These are phyloP conservation scores for Lophiostoma macrostomum DNA, from an alignment of 495 filamentous ascomycete genomes.

Conservation along the genomic window DNA sequence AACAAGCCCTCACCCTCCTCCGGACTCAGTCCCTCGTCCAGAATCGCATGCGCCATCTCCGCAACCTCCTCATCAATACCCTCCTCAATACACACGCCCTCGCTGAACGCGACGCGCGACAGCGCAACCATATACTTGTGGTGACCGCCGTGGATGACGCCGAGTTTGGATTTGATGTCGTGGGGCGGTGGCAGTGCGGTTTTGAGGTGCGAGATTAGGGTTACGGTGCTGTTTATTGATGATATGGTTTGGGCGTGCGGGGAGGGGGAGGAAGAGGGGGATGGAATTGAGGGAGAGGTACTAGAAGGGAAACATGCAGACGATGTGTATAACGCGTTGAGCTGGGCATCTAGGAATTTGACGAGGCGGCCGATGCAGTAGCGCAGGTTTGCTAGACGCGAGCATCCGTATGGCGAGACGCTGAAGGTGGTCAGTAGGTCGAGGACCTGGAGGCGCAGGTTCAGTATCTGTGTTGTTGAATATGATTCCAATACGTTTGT, in stretches of 20 bases:
- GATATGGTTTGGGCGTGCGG: conserved; percentile 37
- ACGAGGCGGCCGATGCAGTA: conserved; percentile 58
- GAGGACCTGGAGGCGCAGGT: conserved; percentile 57
- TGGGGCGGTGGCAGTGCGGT: conserved; percentile 47
- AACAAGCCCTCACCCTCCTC: conserved; percentile 68
- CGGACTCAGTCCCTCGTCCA: conserved; percentile 64
- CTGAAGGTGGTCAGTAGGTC: conserved; percentile 53
- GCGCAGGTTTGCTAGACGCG: conserved; percentile 53
- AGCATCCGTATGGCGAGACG: conserved; percentile 49
- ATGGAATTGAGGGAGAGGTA: conserved; percentile 60
- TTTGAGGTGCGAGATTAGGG: conserved; percentile 59
- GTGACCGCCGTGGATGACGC: conserved; percentile 53
- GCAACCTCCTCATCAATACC: conserved; percentile 66
- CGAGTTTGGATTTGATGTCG: conserved; percentile 57
- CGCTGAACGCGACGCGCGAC: conserved; percentile 65
- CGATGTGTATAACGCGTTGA: no score
- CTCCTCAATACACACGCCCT: conserved; percentile 58
- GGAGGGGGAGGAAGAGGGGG: conserved; percentile 17
- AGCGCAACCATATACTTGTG: conserved; percentile 66
- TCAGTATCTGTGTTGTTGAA: conserved; percentile 44
- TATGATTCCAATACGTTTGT: no score
- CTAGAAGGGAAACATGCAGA: no score
- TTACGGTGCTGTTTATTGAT: conserved; percentile 59
- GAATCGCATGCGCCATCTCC: conserved; percentile 61
- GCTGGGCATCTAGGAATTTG: conserved; percentile 61